A percentile compares a stretch with the other conserved stretches of the same genome.
Evolutionary conservation across 805 yeast species (phyloP).

Genomic region (Grigorovia humatica): DNA sequence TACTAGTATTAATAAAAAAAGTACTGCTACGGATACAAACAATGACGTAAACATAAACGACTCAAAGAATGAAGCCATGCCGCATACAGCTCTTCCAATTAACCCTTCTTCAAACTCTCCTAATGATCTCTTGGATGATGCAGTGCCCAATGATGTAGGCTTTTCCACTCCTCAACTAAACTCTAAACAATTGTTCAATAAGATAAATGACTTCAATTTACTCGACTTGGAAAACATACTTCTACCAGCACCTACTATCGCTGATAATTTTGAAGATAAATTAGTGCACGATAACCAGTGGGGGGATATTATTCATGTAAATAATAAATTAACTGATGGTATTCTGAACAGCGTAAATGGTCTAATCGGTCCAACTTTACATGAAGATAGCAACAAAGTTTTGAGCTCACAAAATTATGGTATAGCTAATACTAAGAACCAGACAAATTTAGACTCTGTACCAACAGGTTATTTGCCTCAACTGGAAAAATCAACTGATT

Average conservation of each 20-base stretch:
- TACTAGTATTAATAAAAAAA: neutral
- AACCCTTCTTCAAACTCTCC: neutral
- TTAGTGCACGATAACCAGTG: no score
- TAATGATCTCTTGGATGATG: constrained; percentile 1
- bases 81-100: neutral
- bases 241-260: constrained; percentile 11
- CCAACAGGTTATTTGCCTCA: no score
- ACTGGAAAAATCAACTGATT: no score
- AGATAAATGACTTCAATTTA: constrained; percentile 19
- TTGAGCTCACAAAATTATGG: no score
- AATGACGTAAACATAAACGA: neutral
- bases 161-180: constrained; percentile 70
- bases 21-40: neutral
- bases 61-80: no score
- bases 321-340: neutral
- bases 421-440: no score
- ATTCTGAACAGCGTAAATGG: neutral
- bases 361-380: neutral
- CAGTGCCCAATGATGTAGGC: constrained; percentile 53
- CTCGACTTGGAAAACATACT: constrained; percentile 16
- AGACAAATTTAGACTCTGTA: no score
- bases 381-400: neutral
- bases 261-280: no score
- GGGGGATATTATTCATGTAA: neutral
- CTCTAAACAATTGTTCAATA: constrained; percentile 35